Evolutionary conservation across 495 filamentous ascomycete genomes (phyloP), one percentile per base, ranked within the genome.

Genomic region (Podospora sp.): DNA sequence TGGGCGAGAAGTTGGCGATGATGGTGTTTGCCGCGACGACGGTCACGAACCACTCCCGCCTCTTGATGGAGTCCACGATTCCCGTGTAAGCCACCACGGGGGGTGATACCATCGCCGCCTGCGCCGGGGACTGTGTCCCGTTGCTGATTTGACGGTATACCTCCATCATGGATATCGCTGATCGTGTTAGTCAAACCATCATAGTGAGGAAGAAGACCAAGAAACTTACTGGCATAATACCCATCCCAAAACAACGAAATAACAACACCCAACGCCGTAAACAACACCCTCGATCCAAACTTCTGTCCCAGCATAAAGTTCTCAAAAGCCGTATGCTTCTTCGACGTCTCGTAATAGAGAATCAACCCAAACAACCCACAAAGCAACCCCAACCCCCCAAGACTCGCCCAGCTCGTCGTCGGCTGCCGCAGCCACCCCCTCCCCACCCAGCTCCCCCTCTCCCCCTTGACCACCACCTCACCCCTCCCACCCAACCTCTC

Each of bases 161-260:
- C 24, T 55, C 51, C 51, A 55, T 55, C 20, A 55, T 11, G 8
- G 51, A 55, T 21, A 55, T 55, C 24, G 11, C 51, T 55, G 9
- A 29, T 60, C n/a, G 4, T 60, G 57, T 60, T 35, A 60, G 57
- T 46, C 14, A 20, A 3, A 6, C 1, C 26, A 35, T 33, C 14
- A 21, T 21, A 14, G 11, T 1, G 57, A 60, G 25, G 12, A 1
- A 26, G 24, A 33, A 29, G 46, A 36, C n/a, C n/a, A n/a, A 21
- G 40, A 11, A 29, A 8, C 61, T 63, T 53, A 63, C 61, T 33
- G 29, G 25, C 24, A 25, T 51, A 65, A n/a, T 58, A 58, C 16
- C 18, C 18, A 25, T 65, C 63, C 63, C 63, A 65, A 57, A 65
- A 65, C n/a, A 65, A n/a, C 27, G 63, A 65, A 29, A 49, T 58